Base-by-base conservation (phyloP, 2,329 filamentous ascomycete genomes). In the Colletotrichum liaoningense region DNA sequence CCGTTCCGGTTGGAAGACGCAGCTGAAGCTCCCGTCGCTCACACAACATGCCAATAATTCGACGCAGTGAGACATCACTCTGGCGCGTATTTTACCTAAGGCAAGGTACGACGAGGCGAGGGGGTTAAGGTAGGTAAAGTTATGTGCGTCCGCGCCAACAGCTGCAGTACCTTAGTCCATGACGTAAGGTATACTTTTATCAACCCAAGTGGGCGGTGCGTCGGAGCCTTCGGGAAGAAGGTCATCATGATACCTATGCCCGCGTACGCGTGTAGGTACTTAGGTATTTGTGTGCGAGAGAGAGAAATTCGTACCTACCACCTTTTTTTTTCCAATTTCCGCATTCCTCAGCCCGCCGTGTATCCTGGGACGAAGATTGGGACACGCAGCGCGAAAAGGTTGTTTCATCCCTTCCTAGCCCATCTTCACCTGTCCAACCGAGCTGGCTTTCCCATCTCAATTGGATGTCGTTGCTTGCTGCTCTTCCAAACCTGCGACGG, bases 191-290 rank as follows among this genome's bases (percentile, higher is more conserved):
- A 65, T 56, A 22, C 59, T 38, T 56, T 65, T 64, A 65, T 33
- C 67, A 67, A 65, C 46, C 66, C 70, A 65, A 57, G 59, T 65
- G 60, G 59, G 67, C 60, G 65, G 64, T 62, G 66, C 46, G 30
- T 49, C 67, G 55, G 70, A 58, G 33, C 52, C 56, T 35, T 62
- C 69, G 49, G 52, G 49, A 65, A 69, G 4, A 54, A 9, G 16
- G n/a, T 59, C 12, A 64, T 62, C 38, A 64, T 60, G 66, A 62
- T 49, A 35, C 33, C 33, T 35, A 59, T 54, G 54, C 38, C 38
- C 30, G 24, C 38, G 54, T 35, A 9, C 19, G 26, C 59, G 16
- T 16, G 59, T 19, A 26, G 33, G 33, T 12, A n/a, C n/a, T n/a
- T n/a, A 35, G 33, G 33, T 12, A 4, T 35, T 35, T 38, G 11